A percentile compares a stretch with the other conserved stretches of the same genome.
Conservation (phyloP, 2,329 filamentous ascomycete species). For the Coniochaeta pulveracea region DNA sequence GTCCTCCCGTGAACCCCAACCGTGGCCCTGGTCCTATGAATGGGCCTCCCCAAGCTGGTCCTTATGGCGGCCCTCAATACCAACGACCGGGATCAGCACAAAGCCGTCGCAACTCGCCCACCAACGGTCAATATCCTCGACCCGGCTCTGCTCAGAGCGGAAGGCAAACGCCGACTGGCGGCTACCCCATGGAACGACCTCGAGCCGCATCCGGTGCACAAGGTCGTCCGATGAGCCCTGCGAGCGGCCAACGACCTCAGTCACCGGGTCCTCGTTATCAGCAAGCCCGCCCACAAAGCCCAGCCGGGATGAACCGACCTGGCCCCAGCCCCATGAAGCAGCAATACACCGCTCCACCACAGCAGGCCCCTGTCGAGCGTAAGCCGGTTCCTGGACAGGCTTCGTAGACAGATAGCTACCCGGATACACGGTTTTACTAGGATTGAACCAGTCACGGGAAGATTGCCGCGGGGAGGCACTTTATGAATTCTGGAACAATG, state of each 20-base stretch:
- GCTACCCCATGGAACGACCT: constrained; percentile 14
- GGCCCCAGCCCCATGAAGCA: constrained; percentile 36
- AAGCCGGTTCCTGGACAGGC: constrained; percentile 48
- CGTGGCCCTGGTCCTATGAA: constrained; percentile 22
- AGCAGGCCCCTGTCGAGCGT: constrained; percentile 32
- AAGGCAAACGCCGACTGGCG: constrained; percentile 30
- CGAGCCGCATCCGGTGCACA: constrained; percentile 24
- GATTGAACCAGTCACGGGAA: too few relatives aligned
- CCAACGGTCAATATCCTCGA: too few relatives aligned
- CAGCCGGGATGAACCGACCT: constrained; percentile 29
- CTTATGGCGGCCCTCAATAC: constrained; percentile 15
- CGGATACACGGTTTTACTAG: too few relatives aligned
- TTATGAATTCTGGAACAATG: too few relatives aligned
- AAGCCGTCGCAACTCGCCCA: constrained; percentile 32
- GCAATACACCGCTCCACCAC: constrained; percentile 17
- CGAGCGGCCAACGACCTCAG: constrained; percentile 25
- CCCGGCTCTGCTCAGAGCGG: constrained; percentile 23
- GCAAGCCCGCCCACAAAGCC: constrained; percentile 26
- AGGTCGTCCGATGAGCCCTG: constrained; percentile 19
- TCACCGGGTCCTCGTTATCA: constrained; percentile 31
- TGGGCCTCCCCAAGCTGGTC: constrained; percentile 18
- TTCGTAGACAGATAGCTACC: constrained; percentile 23
- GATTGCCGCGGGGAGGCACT: too few relatives aligned
- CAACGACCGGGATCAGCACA: constrained; percentile 22
- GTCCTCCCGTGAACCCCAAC: constrained; percentile 40